A percentile compares a stretch with the other conserved stretches of the same genome.
Conservation (phyloP, 1,284 basidiomycete species). For the Microbotryum silenes-acaulis region DNA sequence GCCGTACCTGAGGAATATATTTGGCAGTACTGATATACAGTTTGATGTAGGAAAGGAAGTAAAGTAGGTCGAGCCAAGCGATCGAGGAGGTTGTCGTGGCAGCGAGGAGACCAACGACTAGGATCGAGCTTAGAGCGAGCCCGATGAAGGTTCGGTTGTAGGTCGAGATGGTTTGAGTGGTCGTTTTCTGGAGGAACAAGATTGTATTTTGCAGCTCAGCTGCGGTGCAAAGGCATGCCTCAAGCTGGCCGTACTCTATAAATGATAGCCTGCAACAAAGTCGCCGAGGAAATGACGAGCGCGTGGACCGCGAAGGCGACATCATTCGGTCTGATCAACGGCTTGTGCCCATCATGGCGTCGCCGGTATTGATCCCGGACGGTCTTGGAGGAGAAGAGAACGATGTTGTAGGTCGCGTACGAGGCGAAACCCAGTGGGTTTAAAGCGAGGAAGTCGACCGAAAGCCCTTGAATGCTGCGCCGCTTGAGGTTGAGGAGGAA, state of each 20-base stretch:
- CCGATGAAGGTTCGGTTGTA: constrained; percentile 11
- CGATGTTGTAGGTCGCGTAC: constrained; percentile 42
- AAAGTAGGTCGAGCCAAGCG: constrained; percentile 34
- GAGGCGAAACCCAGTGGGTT: constrained; percentile 46
- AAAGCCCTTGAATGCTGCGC: constrained; percentile 42
- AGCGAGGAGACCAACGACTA: constrained; percentile 61
- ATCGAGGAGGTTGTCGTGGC: constrained; percentile 59
- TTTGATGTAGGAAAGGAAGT: constrained; percentile 40
- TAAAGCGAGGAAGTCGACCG: constrained; percentile 43
- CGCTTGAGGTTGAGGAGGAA: constrained; percentile 43
- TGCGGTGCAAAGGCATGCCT: neutral
- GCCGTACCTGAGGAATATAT: constrained; percentile 37
- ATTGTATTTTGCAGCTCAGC: neutral
- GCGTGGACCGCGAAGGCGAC: constrained; percentile 41
- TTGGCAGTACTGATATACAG: constrained; percentile 41
- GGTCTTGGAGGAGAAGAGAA: constrained; percentile 38
- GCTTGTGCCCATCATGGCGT: constrained; percentile 42
- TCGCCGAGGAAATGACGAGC: constrained; percentile 20
- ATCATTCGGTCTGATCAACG: constrained; percentile 43
- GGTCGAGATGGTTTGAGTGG: constrained; percentile 1
- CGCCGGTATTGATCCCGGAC: constrained; percentile 41
- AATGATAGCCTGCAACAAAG: constrained; percentile 22
- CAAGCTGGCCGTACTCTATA: constrained; percentile 51
- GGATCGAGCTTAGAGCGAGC: constrained; percentile 52
- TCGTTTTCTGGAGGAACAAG: constrained; percentile 8